Percentiles rank a stretch among this genome's conserved stretches.
Evolutionary conservation across 2,329 filamentous ascomycete genomes (phyloP).

Genomic region (Trichoderma semiorbis): DNA sequence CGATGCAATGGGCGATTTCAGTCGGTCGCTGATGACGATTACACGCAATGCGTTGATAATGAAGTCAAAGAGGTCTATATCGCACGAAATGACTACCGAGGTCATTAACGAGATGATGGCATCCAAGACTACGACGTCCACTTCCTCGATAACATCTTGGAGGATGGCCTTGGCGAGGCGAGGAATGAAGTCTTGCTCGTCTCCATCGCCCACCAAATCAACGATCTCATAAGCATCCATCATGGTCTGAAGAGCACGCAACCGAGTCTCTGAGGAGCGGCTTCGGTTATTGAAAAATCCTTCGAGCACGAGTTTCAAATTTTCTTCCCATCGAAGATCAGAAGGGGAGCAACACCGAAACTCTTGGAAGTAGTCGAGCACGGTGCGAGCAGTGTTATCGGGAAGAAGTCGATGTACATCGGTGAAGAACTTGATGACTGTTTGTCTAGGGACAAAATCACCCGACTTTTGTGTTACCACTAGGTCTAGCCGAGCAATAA

Average conservation of each 20-base stretch:
- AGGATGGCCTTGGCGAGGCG: conserved; percentile 61
- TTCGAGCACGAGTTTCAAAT: conserved; percentile 57
- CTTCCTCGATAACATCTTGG: conserved; percentile 58
- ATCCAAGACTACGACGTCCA: conserved; percentile 61
- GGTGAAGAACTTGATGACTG: conserved; percentile 64
- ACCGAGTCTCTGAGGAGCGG: conserved; percentile 59
- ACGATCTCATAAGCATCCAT: conserved; percentile 58
- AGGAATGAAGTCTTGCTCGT: conserved; percentile 54
- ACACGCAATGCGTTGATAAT: conserved; percentile 51
- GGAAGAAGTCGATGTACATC: conserved; percentile 59
- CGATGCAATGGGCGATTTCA: conserved; percentile 41
- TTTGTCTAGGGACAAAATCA: conserved; percentile 61
- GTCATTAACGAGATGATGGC: conserved; percentile 63
- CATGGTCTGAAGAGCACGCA: conserved; percentile 59
- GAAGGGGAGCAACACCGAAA: conserved; percentile 70
- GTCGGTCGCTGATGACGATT: conserved; percentile 48
- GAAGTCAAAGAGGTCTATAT: conserved; percentile 56
- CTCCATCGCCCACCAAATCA: conserved; percentile 56
- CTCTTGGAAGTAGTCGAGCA: conserved; percentile 65
- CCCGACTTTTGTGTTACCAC: conserved; percentile 42
- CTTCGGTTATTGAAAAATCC: conserved; percentile 61
- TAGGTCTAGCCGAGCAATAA: conserved; percentile 49
- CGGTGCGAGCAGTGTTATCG: conserved; percentile 59
- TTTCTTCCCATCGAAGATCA: conserved; percentile 63
- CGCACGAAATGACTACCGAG: conserved; percentile 59